Conservation (phyloP, 352 stramenopile species). For the Phytopythium kandeliae region DNA sequence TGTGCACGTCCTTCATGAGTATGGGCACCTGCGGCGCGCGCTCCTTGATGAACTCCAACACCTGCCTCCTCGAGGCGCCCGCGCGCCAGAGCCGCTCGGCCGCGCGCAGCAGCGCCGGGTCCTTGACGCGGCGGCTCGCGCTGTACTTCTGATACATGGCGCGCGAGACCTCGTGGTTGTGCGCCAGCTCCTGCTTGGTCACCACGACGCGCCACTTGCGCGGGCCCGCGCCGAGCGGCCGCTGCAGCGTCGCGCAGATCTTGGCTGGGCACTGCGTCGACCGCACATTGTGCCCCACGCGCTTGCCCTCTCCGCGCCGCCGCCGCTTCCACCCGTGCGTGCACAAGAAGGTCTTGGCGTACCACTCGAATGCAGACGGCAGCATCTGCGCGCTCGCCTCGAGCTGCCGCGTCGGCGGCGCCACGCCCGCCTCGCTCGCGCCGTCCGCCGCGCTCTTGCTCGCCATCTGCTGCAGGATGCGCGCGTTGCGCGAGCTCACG, state of each 20-base stretch:
- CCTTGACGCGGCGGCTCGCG: constrained; percentile 59
- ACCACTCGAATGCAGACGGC: constrained; percentile 59
- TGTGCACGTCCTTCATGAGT: constrained; percentile 81
- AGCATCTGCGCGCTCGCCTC: constrained; percentile 22
- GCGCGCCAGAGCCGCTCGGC: constrained; percentile 58
- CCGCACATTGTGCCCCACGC: constrained; percentile 60
- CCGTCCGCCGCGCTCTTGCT: neutral
- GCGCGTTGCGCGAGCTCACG: constrained; percentile 48
- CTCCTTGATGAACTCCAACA: constrained; percentile 77
- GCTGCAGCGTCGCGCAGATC: constrained; percentile 64
- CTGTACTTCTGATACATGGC: constrained; percentile 60
- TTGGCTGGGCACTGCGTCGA: constrained; percentile 65
- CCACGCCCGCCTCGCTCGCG: neutral
- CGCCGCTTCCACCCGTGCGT: constrained; percentile 75
- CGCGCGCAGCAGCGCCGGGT: constrained; percentile 43
- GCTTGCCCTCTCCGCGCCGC: constrained; percentile 59
- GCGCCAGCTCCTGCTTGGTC: constrained; percentile 59
- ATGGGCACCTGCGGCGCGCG: constrained; percentile 38
- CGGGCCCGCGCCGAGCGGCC: constrained; percentile 9
- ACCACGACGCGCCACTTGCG: constrained; percentile 57
- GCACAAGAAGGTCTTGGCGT: constrained; percentile 78
- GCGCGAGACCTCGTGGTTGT: constrained; percentile 69
- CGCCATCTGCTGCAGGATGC: constrained; percentile 19
- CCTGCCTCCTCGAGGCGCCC: constrained; percentile 45
- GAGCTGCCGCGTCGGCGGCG: neutral